These are phyloP conservation scores for Puccinia triticina DNA, from an alignment of 1,284 basidiomycete species.

Conservation along the genomic window DNA sequence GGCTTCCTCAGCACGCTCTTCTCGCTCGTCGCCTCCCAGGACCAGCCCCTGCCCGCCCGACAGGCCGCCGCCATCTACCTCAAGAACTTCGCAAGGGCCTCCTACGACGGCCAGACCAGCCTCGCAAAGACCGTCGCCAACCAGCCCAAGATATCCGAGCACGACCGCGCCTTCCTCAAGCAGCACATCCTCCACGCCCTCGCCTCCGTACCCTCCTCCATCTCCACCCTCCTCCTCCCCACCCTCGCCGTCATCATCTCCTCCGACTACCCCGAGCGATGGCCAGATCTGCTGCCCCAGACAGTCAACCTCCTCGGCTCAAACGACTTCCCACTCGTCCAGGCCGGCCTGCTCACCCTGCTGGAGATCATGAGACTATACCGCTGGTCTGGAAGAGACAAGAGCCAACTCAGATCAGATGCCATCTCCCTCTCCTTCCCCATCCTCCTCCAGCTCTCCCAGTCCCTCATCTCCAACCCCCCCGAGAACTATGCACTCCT, in stretches of 20 bases:
- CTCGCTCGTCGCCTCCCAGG: constrained; percentile 3
- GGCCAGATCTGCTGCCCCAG: constrained; percentile 39
- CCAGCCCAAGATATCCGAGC: not conserved
- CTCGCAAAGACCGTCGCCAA: not conserved
- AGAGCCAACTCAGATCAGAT: constrained; percentile 13
- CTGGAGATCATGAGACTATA: constrained; percentile 39
- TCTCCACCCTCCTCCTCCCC: constrained; percentile 19
- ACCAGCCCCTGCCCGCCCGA: not conserved
- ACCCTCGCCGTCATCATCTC: constrained; percentile 38
- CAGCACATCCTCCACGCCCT: constrained; percentile 19
- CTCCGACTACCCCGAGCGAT: constrained; percentile 27
- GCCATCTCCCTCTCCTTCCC: constrained; percentile 29
- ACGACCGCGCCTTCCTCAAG: constrained; percentile 30
- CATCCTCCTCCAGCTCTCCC: constrained; percentile 13
- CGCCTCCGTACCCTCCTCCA: constrained; percentile 5
- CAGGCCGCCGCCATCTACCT: constrained; percentile 45
- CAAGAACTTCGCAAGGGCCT: constrained; percentile 20
- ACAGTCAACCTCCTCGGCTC: constrained; percentile 13
- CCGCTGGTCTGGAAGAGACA: constrained; percentile 29
- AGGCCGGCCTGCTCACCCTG: constrained; percentile 28
- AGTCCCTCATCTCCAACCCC: constrained; percentile 5
- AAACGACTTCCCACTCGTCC: constrained; percentile 10
- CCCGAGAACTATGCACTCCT: not conserved
- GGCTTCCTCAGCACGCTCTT: constrained; percentile 16
- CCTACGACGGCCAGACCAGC: not conserved